Conservation (phyloP, 1,284 basidiomycete species). For the Marasmius oreades region DNA sequence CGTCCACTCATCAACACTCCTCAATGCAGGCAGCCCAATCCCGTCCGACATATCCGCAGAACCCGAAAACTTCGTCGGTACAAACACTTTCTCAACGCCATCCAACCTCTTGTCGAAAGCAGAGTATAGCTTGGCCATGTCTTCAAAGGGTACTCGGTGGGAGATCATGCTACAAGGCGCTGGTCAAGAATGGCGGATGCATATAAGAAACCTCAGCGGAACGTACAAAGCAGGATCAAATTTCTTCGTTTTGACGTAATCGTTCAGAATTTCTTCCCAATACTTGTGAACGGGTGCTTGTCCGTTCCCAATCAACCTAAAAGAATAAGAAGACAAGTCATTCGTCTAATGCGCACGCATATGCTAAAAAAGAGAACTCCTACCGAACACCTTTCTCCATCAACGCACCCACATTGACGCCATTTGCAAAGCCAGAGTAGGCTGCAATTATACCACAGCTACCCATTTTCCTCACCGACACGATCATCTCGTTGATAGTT, state of each 20-base stretch:
- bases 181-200: constrained; percentile 7
- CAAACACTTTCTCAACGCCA: constrained; percentile 63
- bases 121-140: constrained; percentile 52
- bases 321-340: background rate
- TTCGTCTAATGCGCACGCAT: background rate
- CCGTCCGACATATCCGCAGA: constrained; percentile 28
- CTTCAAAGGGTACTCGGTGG: constrained; percentile 63
- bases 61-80: constrained; percentile 41
- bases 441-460: constrained; percentile 60
- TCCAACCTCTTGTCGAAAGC: constrained; percentile 59
- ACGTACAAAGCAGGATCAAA: constrained; percentile 67
- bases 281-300: constrained; percentile 74
- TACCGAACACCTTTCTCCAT: constrained; percentile 74
- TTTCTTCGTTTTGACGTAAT: constrained; percentile 62
- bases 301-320: constrained; percentile 61
- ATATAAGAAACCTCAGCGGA: constrained; percentile 29
- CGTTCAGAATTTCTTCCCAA: constrained; percentile 68
- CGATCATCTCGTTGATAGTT: constrained; percentile 68
- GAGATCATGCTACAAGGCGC: constrained; percentile 47
- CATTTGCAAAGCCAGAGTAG: constrained; percentile 63
- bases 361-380: constrained; percentile 1
- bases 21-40: constrained; percentile 4
- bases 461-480: constrained; percentile 63
- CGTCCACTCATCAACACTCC: constrained; percentile 9
- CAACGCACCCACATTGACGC: constrained; percentile 70